Evolutionary conservation across 2,329 filamentous ascomycete species (phyloP).

Genomic region (Dactylella cylindrospora): DNA sequence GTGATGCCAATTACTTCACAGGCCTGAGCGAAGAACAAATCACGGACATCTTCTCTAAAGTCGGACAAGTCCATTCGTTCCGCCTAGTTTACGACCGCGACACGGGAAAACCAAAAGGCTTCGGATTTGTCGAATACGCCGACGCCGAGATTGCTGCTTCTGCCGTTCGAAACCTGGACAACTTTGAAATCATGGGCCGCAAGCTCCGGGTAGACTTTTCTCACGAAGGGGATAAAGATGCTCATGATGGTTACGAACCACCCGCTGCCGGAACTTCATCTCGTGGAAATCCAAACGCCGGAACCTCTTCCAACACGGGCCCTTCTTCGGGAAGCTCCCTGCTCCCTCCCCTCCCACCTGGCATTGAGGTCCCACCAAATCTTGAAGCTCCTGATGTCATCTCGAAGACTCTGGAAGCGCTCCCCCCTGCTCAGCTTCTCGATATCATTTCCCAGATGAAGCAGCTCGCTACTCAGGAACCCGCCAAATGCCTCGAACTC

Average conservation of each 20-base stretch:
- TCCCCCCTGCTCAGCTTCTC: conserved; percentile 65
- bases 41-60: conserved; percentile 65
- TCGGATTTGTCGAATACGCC: conserved; percentile 69
- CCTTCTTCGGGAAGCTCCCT: conserved; percentile 45
- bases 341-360: conserved; percentile 64
- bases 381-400: conserved; percentile 68
- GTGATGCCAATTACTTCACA: conserved; percentile 15
- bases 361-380: conserved; percentile 63
- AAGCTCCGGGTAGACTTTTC: conserved; percentile 70
- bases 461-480: conserved; percentile 63
- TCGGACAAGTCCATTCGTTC: conserved; percentile 68
- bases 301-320: conserved; percentile 14
- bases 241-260: conserved; percentile 52
- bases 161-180: conserved; percentile 69
- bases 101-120: conserved; percentile 68
- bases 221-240: conserved; percentile 66
- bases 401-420: conserved; percentile 63
- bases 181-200: conserved; percentile 68
- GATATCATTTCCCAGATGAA: conserved; percentile 71
- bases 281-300: conserved; percentile 22
- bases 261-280: conserved; percentile 44
- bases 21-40: conserved; percentile 70
- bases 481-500: conserved; percentile 64
- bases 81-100: conserved; percentile 70
- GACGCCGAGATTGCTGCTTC: conserved; percentile 69